phyloP scores from a whole-genome alignment of 176 grass and related monocot species.

The Carex myosuroides region DNA sequence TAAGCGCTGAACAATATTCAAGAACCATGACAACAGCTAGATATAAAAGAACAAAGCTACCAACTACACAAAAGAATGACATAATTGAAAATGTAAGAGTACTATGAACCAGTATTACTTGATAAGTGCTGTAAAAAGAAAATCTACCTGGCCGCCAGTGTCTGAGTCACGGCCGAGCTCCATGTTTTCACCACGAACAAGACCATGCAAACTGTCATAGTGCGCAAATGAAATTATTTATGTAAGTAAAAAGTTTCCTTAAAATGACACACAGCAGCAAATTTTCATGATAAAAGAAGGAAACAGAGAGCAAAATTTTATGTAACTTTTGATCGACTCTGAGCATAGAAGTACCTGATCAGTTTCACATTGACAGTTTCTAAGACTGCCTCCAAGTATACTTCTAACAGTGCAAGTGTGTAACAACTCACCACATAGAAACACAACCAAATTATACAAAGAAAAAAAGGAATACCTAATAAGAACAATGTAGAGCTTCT shows the following conservation, averaged over 20 bases:
- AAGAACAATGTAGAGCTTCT: conserved; percentile 91
- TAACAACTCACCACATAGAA: background rate
- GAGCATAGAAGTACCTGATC: background rate
- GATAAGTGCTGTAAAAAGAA: background rate
- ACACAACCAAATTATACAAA: background rate
- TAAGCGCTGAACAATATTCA: background rate
- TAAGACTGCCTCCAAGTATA: background rate
- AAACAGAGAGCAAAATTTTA: background rate
- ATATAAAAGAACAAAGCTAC: background rate
- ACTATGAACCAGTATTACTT: background rate
- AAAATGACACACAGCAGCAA: background rate
- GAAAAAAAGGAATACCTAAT: conserved; percentile 37
- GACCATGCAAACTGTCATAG: conserved; percentile 65
- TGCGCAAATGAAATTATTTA: background rate
- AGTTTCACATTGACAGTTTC: background rate
- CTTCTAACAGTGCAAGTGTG: background rate
- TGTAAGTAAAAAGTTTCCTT: background rate
- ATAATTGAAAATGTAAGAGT: background rate
- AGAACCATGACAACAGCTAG: background rate
- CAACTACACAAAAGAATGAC: background rate
- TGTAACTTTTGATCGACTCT: background rate
- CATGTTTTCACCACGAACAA: conserved; percentile 97
- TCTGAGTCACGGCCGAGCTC: conserved; percentile 94
- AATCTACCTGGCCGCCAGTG: conserved; percentile 78
- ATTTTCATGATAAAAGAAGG: background rate